These are phyloP conservation scores for Rubia yunnanensis DNA, from an alignment of 257 asterid species.

Conservation along the genomic window DNA sequence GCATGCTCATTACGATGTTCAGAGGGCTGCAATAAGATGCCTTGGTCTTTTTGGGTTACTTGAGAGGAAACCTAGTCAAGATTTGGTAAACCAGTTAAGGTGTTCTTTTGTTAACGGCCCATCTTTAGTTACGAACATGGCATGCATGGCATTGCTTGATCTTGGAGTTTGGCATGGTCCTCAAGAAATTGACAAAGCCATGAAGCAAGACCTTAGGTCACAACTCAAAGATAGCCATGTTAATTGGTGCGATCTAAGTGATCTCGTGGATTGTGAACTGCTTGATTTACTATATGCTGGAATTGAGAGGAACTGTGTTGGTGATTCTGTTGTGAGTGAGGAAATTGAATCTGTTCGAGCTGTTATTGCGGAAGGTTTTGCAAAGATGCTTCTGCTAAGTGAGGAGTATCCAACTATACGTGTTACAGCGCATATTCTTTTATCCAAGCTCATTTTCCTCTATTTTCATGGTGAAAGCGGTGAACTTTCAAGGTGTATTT, in stretches of 20 bases:
- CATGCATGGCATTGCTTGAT: slow-evolving; percentile 82
- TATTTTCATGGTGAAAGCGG: slow-evolving; percentile 52
- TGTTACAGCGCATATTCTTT: slow-evolving; percentile 42
- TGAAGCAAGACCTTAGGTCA: slow-evolving; percentile 43
- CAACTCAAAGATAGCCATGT: slow-evolving; percentile 29
- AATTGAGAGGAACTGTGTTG: slow-evolving; percentile 46
- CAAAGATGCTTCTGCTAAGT: slow-evolving; percentile 76
- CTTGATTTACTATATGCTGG: slow-evolving; percentile 63
- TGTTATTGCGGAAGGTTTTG: slow-evolving; percentile 80
- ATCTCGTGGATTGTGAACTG: slow-evolving; percentile 48
- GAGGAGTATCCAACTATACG: slow-evolving; percentile 42
- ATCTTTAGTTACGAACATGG: slow-evolving; percentile 40
- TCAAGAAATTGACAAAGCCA: slow-evolving; percentile 69
- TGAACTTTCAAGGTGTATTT: slow-evolving; percentile 48
- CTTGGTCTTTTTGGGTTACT: slow-evolving; percentile 86
- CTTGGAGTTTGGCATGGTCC: slow-evolving; percentile 93
- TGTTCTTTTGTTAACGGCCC: slow-evolving; percentile 58
- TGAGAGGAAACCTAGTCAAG: slow-evolving; percentile 61
- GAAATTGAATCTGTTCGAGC: slow-evolving; percentile 56
- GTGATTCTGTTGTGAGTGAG: slow-evolving; percentile 40
- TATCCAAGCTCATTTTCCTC: slow-evolving; percentile 61
- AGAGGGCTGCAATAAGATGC: slow-evolving; percentile 82
- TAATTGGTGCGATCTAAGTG: slow-evolving; percentile 36
- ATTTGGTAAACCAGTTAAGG: slow-evolving; percentile 65
- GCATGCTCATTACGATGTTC: slow-evolving; percentile 80